Evolutionary conservation across 192 early-diverging fungal species (phyloP), one percentile per base, ranked within the genome.

Genomic region (Backusella australiensis): DNA sequence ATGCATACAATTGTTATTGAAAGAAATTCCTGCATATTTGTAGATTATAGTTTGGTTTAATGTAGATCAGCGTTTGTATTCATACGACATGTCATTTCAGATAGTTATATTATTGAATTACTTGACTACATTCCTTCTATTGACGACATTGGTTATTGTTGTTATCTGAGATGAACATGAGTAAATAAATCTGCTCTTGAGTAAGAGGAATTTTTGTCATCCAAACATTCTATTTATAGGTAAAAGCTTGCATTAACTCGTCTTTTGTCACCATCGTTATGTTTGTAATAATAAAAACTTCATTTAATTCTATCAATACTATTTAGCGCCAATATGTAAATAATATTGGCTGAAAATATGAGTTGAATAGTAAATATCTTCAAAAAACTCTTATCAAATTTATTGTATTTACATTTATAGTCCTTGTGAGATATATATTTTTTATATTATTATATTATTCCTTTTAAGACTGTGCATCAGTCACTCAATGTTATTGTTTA

Each of bases 191-290:
- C 56, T 63, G 56, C 26, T 63, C 56, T 63, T 63, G 23, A 63
- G 21, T 63, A 26, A 63, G n/a, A 63, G 11, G 26, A 63, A 29
- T 29, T 63, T 29, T 63, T 29, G 56, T 63, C 56, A 63, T 32
- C 56, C 56, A 63, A 63, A 63, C 21, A 63, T 63, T 26, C 56
- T 26, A 63, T 63, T 63, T 63, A 29, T 63, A 63, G 56, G 56
- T 63, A 63, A 63, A 63, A 63, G 56, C 23, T 63, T 63, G 56
- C 56, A 63, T 63, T 63, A 63, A 63, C 56, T 26, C 26, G 26
- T 9, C 56, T 59, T 59, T 59, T 29, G 56, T 29, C 26, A 63
- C 11, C n/a, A 63, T 63, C 56, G 56, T 11, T 63, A 4, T 63
- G 56, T 63, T 63, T 63, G 26, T 26, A 63, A 29, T 8, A 23